Evolutionary conservation across 225 moss, liverwort and hornwort species (phyloP), one percentile per base, ranked within the genome.

Genomic region (Polytrichum commune): DNA sequence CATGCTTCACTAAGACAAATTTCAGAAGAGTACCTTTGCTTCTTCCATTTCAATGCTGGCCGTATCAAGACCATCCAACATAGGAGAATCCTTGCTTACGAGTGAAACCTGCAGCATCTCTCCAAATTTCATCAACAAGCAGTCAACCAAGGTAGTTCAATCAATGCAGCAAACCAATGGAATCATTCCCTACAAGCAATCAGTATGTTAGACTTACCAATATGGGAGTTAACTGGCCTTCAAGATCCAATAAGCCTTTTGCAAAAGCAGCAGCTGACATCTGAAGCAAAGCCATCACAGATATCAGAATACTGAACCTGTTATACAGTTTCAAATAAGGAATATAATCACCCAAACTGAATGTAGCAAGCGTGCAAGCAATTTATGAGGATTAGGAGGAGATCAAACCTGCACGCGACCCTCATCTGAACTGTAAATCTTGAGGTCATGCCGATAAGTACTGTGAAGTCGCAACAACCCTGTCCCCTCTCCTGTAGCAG

Each of bases 181-280:
- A 24, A 58, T 58, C 8, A 23, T 58, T 24, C 9, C 24, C 24
- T 35, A 20, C n/a, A 58, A 58, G 20, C 3, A 58, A 18, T 13
- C 13, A 46, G 16, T 46, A 23, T 13, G 22, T 54, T 54, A 22
- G 25, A 75, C 83, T 26, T 80, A 98, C 97, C 92, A 98, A 54
- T 77, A 98, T 98, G 71, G 97, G 97, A 10, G 97, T 98, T 38
- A 98, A 82, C 78, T 90, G 92, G 56, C 97, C 97, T 85, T 98
- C 97, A 69, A 98, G 73, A 87, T 98, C 97, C 66, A 98, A 85
- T 75, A 98, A 88, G 55, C 97, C 97, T 83, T 98, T 98, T 7
- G 97, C 97, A 86, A 98, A 98, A 7, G 97, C 97, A 66, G 97
- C 97, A 73, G 97, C 97, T 79, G 97, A 98, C 97, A 98, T 98